phyloP scores from a whole-genome alignment of 768 basidiomycete genomes.

The Rhodosporidiobolus odoratus region DNA sequence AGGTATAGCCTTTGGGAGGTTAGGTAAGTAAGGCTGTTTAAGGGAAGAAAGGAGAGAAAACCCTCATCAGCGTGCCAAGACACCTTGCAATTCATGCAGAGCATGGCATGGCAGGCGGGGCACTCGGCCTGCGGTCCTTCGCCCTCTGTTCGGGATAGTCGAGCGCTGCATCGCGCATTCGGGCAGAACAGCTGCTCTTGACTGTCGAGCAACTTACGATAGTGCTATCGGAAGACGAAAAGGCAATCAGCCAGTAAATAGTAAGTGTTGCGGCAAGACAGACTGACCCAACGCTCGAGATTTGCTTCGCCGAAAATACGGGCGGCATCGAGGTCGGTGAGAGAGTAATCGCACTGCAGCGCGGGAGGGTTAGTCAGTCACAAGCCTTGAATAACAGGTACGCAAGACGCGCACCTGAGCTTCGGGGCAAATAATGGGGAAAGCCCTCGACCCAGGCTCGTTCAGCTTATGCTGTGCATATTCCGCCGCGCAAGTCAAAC shows the following conservation, averaged over 20 bases:
- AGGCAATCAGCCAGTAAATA: too few relatives aligned
- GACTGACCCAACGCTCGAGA: slow-evolving; percentile 10
- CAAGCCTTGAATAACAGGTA: too few relatives aligned
- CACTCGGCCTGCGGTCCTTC: neutral
- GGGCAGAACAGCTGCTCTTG: slow-evolving; percentile 1
- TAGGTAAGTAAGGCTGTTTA: too few relatives aligned
- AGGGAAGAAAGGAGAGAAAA: too few relatives aligned
- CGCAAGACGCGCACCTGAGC: neutral
- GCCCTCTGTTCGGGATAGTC: neutral
- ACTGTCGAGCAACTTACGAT: slow-evolving; percentile 8
- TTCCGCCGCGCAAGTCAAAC: neutral
- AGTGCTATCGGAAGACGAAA: slow-evolving; percentile 1
- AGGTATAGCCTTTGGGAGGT: too few relatives aligned
- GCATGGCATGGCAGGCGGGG: neutral
- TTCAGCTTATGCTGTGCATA: slow-evolving; percentile 4
- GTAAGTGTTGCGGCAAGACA: neutral
- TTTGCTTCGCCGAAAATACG: neutral
- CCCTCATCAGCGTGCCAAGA: too few relatives aligned
- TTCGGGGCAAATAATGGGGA: neutral
- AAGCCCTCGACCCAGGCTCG: neutral
- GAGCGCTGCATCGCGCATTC: neutral
- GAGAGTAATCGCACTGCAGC: slow-evolving; percentile 1
- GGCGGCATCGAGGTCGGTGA: slow-evolving; percentile 5
- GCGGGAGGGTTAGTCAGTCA: neutral
- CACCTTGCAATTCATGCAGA: too few relatives aligned